Evolutionary conservation across 2,329 filamentous ascomycete species (phyloP).

Genomic region (Microsporum ferrugineum): DNA sequence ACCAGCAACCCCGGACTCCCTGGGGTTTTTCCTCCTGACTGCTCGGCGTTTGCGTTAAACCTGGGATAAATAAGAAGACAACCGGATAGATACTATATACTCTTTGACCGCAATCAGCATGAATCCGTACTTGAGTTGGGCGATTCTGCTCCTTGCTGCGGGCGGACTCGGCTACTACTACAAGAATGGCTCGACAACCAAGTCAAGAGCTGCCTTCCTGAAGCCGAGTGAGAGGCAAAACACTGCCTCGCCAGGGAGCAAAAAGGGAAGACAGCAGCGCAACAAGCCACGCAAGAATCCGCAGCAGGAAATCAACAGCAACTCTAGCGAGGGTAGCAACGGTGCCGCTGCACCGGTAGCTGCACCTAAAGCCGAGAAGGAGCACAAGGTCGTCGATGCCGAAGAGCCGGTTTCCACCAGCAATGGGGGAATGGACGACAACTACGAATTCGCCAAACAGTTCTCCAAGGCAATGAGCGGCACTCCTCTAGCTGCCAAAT

Average conservation of each 20-base stretch:
- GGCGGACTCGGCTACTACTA: slow-evolving; percentile 35
- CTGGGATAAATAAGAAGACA: background rate
- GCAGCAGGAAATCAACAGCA: slow-evolving; percentile 17
- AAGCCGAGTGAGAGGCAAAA: slow-evolving; percentile 29
- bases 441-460: slow-evolving; percentile 65
- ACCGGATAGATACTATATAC: background rate
- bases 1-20: background rate
- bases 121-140: slow-evolving; percentile 37
- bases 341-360: background rate
- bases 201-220: slow-evolving; percentile 19
- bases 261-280: slow-evolving; percentile 35
- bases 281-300: slow-evolving; percentile 26
- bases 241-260: slow-evolving; percentile 19
- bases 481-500: slow-evolving; percentile 40
- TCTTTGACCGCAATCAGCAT: slow-evolving; percentile 17
- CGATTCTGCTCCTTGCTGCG: slow-evolving; percentile 32
- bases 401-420: background rate
- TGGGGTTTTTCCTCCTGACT: background rate
- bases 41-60: background rate
- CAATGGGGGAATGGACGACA: slow-evolving; percentile 36
- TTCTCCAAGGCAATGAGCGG: slow-evolving; percentile 61
- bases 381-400: background rate
- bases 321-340: background rate
- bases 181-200: slow-evolving; percentile 25
- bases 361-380: background rate